These are phyloP conservation scores for Rhamnella rubrinervis DNA, from an alignment of 331 rosid genomes.

Conservation along the genomic window DNA sequence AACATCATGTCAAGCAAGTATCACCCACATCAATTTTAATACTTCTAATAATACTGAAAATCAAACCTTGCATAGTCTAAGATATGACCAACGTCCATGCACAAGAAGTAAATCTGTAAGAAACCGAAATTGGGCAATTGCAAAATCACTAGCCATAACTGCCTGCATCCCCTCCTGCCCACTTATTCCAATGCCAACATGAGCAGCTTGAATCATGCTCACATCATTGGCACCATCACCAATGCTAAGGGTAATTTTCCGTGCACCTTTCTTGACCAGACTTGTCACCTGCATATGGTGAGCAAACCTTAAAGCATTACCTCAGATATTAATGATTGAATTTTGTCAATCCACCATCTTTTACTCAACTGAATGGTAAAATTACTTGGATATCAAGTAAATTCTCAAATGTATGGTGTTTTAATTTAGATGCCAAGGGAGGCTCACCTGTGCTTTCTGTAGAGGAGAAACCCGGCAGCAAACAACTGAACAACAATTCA, in stretches of 20 bases:
- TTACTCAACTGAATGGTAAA: neutral
- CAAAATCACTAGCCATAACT: constrained; percentile 99
- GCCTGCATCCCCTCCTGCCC: constrained; percentile 99
- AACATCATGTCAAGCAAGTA: constrained; percentile 13
- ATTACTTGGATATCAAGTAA: neutral
- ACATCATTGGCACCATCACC: constrained; percentile 99
- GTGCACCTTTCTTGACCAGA: constrained; percentile 91
- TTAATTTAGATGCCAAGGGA: constrained; percentile 4
- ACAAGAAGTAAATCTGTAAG: constrained; percentile 92
- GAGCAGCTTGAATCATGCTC: constrained; percentile 99
- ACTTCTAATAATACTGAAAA: constrained; percentile 4
- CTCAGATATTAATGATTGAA: neutral
- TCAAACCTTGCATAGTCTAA: constrained; percentile 91
- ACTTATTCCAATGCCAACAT: constrained; percentile 95
- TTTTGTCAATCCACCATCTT: neutral
- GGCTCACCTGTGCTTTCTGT: constrained; percentile 95
- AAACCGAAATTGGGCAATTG: constrained; percentile 94
- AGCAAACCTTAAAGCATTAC: constrained; percentile 10
- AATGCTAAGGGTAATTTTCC: constrained; percentile 80
- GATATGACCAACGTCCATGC: constrained; percentile 99
- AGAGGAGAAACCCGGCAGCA: constrained; percentile 99
- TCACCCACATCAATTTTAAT: neutral
- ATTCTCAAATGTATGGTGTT: constrained; percentile 11
- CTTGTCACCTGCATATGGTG: constrained; percentile 71
- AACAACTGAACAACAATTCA: constrained; percentile 92